These are phyloP conservation scores for Collybia nuda DNA, from an alignment of 768 basidiomycete genomes.

Conservation along the genomic window DNA sequence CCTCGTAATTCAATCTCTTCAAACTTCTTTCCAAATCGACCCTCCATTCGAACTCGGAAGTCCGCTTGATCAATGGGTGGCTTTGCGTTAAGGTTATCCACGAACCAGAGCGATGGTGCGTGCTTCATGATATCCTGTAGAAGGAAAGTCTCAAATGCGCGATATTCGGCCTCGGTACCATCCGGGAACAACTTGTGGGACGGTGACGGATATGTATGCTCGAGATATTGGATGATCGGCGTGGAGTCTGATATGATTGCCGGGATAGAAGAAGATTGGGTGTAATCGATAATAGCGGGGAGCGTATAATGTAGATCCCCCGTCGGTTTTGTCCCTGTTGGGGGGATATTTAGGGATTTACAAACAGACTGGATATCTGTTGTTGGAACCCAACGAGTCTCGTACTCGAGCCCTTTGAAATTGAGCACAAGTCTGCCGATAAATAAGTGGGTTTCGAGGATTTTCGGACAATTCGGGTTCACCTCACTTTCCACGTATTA, in stretches of 20 bases:
- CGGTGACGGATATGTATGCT: conserved; percentile 23
- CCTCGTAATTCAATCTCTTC: conserved; percentile 21
- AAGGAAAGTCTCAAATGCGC: conserved; percentile 18
- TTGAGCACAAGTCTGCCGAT: conserved; percentile 18
- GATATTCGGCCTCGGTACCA: conserved; percentile 19
- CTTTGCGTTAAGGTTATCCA: conserved; percentile 20
- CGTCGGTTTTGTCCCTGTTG: conserved; percentile 21
- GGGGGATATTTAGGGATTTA: conserved; percentile 22
- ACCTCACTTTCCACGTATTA: conserved; percentile 27
- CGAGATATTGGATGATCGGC: conserved; percentile 35
- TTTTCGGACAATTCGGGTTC: neutral
- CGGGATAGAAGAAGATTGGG: conserved; percentile 15
- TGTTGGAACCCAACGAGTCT: conserved; percentile 24
- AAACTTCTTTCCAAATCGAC: conserved; percentile 13
- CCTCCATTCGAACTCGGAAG: conserved; percentile 17
- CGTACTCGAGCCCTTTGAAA: conserved; percentile 24
- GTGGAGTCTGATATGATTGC: conserved; percentile 30
- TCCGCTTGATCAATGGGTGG: conserved; percentile 16
- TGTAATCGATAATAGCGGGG: conserved; percentile 27
- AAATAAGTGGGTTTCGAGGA: neutral
- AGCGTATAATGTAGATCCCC: conserved; percentile 29
- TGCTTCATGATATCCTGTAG: conserved; percentile 12
- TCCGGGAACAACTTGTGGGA: conserved; percentile 18
- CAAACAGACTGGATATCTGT: conserved; percentile 23
- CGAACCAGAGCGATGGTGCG: conserved; percentile 17